These are phyloP conservation scores for Coemansia sp. DNA, from an alignment of 371 early-diverging fungal genomes.

Conservation along the genomic window DNA sequence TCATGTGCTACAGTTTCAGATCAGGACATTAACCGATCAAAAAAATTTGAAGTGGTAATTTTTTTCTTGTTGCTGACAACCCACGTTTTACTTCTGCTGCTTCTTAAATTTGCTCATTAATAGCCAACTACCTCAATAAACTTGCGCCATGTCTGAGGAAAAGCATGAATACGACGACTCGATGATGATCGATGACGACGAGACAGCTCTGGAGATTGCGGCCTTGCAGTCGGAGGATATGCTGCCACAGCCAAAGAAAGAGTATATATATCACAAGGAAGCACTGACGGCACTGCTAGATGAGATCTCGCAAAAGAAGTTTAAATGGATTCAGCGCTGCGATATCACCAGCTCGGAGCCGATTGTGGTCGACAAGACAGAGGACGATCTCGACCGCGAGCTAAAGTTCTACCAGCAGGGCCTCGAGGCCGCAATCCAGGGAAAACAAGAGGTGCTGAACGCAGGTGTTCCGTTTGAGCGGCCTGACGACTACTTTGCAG, in stretches of 20 bases:
- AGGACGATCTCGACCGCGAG: conserved; percentile 88
- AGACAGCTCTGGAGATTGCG: conserved; percentile 48
- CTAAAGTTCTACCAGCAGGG: conserved; percentile 87
- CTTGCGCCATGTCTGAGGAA: not conserved
- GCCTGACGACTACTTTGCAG: conserved; percentile 91
- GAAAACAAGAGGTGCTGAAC: conserved; percentile 58
- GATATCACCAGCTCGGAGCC: conserved; percentile 67
- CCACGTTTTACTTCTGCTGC: not conserved
- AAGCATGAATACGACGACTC: conserved; percentile 26
- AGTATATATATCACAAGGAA: conserved; percentile 53
- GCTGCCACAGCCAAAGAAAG: conserved; percentile 30
- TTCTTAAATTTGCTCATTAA: not conserved
- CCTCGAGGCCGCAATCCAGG: conserved; percentile 70
- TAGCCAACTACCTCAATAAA: not conserved
- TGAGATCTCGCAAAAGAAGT: conserved; percentile 65
- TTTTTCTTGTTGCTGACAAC: not conserved
- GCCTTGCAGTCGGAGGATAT: conserved; percentile 51
- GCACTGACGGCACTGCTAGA: conserved; percentile 63
- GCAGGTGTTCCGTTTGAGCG: conserved; percentile 74
- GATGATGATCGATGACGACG: conserved; percentile 37
- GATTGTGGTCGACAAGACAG: conserved; percentile 61
- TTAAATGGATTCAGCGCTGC: conserved; percentile 82
- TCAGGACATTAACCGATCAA: conserved; percentile 2
- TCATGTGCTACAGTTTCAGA: not conserved
- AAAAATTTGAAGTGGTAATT: not conserved